A percentile compares a stretch with the other conserved stretches of the same genome.
phyloP scores from a whole-genome alignment of 805 yeast genomes.

The Myxozyma sirexii region DNA sequence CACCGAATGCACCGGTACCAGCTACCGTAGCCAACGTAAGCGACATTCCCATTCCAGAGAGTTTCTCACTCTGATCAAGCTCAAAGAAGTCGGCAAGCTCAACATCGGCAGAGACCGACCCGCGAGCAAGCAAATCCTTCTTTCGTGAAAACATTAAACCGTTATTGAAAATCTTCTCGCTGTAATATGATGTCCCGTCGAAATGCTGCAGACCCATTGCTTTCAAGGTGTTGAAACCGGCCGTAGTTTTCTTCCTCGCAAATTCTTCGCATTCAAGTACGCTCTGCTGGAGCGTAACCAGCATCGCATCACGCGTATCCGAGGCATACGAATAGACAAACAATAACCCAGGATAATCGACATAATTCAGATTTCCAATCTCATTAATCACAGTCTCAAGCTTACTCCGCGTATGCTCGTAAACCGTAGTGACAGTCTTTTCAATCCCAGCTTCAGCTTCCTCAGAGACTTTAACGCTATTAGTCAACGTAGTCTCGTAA shows the following conservation, averaged over 20 bases:
- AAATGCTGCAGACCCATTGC: constrained; percentile 63
- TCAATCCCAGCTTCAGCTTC: constrained; percentile 68
- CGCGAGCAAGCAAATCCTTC: constrained; percentile 57
- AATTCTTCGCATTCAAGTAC: constrained; percentile 66
- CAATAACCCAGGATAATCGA: constrained; percentile 64
- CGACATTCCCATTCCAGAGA: constrained; percentile 32
- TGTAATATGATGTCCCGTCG: constrained; percentile 55
- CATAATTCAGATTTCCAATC: constrained; percentile 55
- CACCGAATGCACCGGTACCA: constrained; percentile 25
- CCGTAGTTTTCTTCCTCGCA: constrained; percentile 64
- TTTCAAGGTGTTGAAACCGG: constrained; percentile 64
- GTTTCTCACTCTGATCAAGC: constrained; percentile 31
- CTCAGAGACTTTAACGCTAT: constrained; percentile 59
- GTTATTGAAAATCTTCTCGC: constrained; percentile 65
- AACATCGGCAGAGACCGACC: constrained; percentile 49
- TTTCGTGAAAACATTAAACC: constrained; percentile 81
- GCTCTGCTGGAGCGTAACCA: constrained; percentile 63
- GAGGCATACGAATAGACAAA: constrained; percentile 68
- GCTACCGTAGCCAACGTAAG: constrained; percentile 34
- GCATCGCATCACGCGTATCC: constrained; percentile 67
- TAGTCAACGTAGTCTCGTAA: constrained; percentile 55
- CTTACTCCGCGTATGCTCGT: constrained; percentile 59
- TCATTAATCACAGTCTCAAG: constrained; percentile 56
- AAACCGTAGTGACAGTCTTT: constrained; percentile 56
- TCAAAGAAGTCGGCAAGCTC: constrained; percentile 78